Evolutionary conservation across 148 eudicot genomes (phyloP).

Genomic region (Cornus suecica): DNA sequence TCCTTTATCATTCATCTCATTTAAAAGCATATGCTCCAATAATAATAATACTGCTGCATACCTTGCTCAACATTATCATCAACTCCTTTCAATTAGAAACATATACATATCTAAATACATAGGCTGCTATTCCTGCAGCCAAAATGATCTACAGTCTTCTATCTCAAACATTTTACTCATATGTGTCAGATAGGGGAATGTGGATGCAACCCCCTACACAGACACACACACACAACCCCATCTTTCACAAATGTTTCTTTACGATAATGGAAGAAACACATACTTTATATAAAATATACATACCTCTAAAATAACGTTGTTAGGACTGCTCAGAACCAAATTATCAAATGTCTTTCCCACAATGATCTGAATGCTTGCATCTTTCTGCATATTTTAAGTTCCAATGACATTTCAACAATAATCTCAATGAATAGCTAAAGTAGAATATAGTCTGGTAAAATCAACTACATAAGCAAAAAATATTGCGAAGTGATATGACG

Average conservation of each 20-base stretch:
- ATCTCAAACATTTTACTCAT: too few relatives aligned
- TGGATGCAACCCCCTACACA: too few relatives aligned
- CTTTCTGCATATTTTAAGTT: conserved; percentile 50
- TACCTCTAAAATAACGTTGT: conserved; percentile 83
- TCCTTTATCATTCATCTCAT: not conserved
- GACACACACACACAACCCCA: too few relatives aligned
- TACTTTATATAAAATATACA: conserved; percentile 4
- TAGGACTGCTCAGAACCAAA: conserved; percentile 55
- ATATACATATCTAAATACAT: not conserved
- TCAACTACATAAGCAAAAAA: not conserved
- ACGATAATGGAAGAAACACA: not conserved
- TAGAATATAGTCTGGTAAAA: not conserved
- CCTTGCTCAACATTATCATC: not conserved
- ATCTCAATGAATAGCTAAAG: not conserved
- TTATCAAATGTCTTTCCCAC: conserved; percentile 93
- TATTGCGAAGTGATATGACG: not conserved
- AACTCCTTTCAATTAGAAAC: not conserved
- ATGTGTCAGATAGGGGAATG: too few relatives aligned
- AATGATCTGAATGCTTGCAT: conserved; percentile 46
- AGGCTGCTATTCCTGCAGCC: too few relatives aligned
- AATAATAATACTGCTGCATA: not conserved
- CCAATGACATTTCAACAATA: conserved; percentile 5
- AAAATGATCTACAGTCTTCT: too few relatives aligned
- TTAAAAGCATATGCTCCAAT: not conserved
- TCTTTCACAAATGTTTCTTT: not conserved